Percentiles rank a stretch among this genome's conserved stretches.
Evolutionary conservation across 2,329 filamentous ascomycete species (phyloP).

Genomic region (Diaporthe citri): DNA sequence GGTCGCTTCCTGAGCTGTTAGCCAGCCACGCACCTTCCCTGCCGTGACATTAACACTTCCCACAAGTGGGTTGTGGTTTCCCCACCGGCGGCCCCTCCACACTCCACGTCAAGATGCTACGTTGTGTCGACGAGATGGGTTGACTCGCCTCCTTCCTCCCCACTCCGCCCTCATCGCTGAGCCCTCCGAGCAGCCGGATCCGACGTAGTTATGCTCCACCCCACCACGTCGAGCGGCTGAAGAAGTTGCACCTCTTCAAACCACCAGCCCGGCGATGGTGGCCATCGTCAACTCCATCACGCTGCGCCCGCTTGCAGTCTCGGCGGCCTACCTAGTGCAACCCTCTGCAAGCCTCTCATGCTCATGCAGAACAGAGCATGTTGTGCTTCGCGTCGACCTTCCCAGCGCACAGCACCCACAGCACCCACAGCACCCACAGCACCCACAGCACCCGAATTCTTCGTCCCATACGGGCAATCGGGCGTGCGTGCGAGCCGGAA

Average conservation of each 20-base stretch:
- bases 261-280: not conserved
- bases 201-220: not conserved
- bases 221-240: conserved; percentile 20
- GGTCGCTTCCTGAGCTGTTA: conserved; percentile 24
- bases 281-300: not conserved
- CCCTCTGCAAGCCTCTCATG: conserved; percentile 9
- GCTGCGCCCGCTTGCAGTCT: conserved; percentile 1
- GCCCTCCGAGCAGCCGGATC: not conserved
- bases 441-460: not conserved
- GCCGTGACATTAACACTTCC: not conserved
- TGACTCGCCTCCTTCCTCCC: conserved; percentile 3
- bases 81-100: not conserved
- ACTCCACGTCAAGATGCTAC: not conserved
- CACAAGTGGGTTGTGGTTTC: not conserved
- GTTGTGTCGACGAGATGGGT: not conserved
- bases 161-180: not conserved
- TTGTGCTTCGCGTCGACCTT: conserved; percentile 22
- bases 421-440: not conserved
- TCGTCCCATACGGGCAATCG: conserved; percentile 3
- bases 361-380: conserved; percentile 15
- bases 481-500: conserved; percentile 6
- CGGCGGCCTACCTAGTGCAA: conserved; percentile 26
- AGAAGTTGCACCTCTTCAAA: not conserved
- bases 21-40: not conserved
- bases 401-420: not conserved